Evolutionary conservation across 2,329 filamentous ascomycete species (phyloP), one percentile per base, ranked within the genome.

Genomic region (Colletotrichum tabaci): DNA sequence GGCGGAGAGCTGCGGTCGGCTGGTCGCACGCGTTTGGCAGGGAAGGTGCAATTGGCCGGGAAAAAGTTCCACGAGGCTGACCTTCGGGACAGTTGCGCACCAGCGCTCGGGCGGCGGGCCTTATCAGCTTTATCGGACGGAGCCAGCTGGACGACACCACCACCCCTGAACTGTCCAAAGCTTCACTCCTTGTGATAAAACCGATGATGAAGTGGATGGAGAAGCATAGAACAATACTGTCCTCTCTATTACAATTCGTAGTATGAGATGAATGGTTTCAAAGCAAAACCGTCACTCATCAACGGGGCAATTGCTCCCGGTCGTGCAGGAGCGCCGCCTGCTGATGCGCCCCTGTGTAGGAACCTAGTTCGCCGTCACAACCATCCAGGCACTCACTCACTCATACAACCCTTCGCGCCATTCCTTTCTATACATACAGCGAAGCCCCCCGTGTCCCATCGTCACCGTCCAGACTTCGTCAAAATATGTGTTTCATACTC

Each of bases 31-130:
- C 26, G 26, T 30, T 69, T 67, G 67, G 42, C 12, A 26, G 64
- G 63, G 67, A 62, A 50, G 64, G 72, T 68, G 63, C 52, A 52
- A 49, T 21, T 68, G 63, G 49, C 63, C 62, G 53, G 26, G 60
- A 61, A 73, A 73, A 73, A 73, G 68, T 67, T 69, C 68, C 68
- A 66, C 72, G 72, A 72, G 72, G 72, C 72, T 73, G 72, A 68
- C 50, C n/a, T 64, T 62, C 21, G 56, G 56, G 55, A 50, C 50
- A 42, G 55, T 67, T 69, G 63, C 57, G 57, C 67, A 30, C 26
- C 64, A 57, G 35, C 67, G 67, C 67, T 49, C 42, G 63, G 63
- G 21, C 67, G 63, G 44, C 18, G 53, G 42, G 65, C 57, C 68
- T 68, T 71, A 71, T 68, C 68, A 30, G 47, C 65, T 68, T n/a